These are phyloP conservation scores for Setaria italica DNA, from an alignment of 202 grass and related monocot genomes.

Conservation along the genomic window DNA sequence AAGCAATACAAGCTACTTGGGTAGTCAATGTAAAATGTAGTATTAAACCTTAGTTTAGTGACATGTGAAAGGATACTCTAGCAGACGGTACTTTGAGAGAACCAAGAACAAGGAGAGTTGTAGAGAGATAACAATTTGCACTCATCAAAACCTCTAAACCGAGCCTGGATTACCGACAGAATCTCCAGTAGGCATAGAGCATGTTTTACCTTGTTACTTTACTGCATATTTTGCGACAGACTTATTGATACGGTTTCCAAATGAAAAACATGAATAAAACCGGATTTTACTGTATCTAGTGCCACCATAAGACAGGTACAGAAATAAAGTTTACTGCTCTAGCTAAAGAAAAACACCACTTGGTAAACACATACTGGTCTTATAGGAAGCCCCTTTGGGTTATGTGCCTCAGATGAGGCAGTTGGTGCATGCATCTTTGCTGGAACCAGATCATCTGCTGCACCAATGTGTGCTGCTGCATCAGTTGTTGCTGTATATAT, in stretches of 20 bases:
- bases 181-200: constrained; percentile 24
- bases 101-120: constrained; percentile 21
- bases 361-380: constrained; percentile 66
- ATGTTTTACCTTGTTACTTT: constrained; percentile 19
- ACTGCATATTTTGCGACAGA: neutral
- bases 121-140: constrained; percentile 3
- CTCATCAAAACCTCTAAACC: neutral
- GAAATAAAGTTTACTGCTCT: constrained; percentile 36
- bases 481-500: constrained; percentile 47
- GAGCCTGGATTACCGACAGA: constrained; percentile 30
- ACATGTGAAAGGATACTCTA: constrained; percentile 16
- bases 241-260: constrained; percentile 17
- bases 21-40: neutral
- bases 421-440: constrained; percentile 47
- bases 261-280: constrained; percentile 22
- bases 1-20: constrained; percentile 31
- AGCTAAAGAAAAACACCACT: constrained; percentile 29
- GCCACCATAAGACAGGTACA: neutral
- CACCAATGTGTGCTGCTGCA: neutral
- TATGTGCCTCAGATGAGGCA: constrained; percentile 57
- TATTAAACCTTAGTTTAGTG: constrained; percentile 28
- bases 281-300: constrained; percentile 3
- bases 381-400: constrained; percentile 85
- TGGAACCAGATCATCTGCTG: constrained; percentile 43
- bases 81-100: neutral